phyloP scores from a whole-genome alignment of 192 early-diverging fungal genomes.

The Rhizoclosmatium globosum region DNA sequence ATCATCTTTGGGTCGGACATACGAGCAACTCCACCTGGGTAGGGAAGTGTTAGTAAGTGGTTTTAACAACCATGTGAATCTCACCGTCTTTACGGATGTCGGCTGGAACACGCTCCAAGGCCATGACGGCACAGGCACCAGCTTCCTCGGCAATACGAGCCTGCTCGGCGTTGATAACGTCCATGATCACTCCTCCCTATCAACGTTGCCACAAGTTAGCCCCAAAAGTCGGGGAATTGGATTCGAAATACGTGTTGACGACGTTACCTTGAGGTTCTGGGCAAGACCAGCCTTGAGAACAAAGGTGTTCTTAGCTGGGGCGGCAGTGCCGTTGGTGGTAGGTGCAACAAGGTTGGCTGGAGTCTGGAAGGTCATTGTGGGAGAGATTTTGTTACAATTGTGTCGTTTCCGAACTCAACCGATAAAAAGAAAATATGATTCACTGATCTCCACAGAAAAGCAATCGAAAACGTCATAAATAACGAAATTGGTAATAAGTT shows the following conservation, averaged over 20 bases:
- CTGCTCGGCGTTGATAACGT: slow-evolving; percentile 97
- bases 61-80: background rate
- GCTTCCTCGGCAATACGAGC: slow-evolving; percentile 97
- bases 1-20: slow-evolving; percentile 99
- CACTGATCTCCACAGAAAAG: background rate
- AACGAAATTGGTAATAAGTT: background rate
- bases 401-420: background rate
- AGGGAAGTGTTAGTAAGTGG: background rate
- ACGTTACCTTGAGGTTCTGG: slow-evolving; percentile 92
- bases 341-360: slow-evolving; percentile 69
- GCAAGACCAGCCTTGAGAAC: slow-evolving; percentile 95
- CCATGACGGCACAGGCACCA: slow-evolving; percentile 97
- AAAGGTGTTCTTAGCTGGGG: slow-evolving; percentile 59
- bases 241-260: background rate
- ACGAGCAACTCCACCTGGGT: slow-evolving; percentile 86
- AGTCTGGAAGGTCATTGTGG: slow-evolving; percentile 58
- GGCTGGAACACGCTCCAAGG: slow-evolving; percentile 96
- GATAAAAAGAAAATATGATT: background rate
- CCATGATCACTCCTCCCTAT: slow-evolving; percentile 99
- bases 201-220: background rate
- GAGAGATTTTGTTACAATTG: background rate
- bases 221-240: slow-evolving; percentile 6
- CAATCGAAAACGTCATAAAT: background rate
- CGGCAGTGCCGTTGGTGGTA: slow-evolving; percentile 27
- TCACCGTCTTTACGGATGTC: slow-evolving; percentile 94